Conservation (phyloP, 345 rosid genomes). For the Rhodamnia argentea region DNA sequence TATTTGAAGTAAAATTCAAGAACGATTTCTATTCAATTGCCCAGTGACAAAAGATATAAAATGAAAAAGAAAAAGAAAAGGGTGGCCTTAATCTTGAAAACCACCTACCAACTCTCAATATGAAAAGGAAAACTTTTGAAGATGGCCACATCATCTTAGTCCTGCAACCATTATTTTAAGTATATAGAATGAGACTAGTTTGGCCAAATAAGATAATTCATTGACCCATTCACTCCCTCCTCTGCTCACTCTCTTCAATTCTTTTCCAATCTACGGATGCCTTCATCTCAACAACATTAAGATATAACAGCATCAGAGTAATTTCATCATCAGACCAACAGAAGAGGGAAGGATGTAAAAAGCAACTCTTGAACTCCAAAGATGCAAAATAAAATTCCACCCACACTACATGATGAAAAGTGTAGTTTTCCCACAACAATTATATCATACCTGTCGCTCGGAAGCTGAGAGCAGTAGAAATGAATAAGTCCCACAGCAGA, state of each 20-base stretch:
- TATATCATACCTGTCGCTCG: slow-evolving; percentile 72
- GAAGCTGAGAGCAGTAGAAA: slow-evolving; percentile 96
- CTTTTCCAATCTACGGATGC: neutral
- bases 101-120: neutral
- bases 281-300: neutral
- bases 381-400: neutral
- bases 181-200: neutral
- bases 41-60: neutral
- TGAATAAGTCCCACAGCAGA: slow-evolving; percentile 95
- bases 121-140: neutral
- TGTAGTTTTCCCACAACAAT: neutral
- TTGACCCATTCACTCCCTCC: neutral
- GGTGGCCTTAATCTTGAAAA: neutral
- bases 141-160: neutral
- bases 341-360: neutral
- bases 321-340: neutral
- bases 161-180: neutral
- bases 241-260: neutral
- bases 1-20: neutral
- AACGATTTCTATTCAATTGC: neutral
- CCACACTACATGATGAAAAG: neutral
- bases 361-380: neutral
- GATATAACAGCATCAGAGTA: neutral
- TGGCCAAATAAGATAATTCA: neutral
- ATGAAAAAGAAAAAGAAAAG: neutral